Evolutionary conservation across 140 eudicot genomes (phyloP).

Genomic region (Anethum foeniculum): DNA sequence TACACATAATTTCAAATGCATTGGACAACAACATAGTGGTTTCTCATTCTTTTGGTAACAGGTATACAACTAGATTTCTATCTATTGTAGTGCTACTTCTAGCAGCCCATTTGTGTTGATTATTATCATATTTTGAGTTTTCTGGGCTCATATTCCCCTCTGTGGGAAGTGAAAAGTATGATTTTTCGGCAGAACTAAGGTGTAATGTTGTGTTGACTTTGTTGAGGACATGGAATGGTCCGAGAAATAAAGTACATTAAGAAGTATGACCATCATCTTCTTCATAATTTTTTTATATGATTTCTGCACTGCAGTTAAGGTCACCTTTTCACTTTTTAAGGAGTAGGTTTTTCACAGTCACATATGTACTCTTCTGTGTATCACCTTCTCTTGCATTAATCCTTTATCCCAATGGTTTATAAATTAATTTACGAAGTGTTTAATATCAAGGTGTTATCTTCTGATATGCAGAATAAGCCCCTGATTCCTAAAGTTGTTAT

Average conservation of each 20-base stretch:
- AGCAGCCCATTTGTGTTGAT: not conserved
- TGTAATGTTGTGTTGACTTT: not conserved
- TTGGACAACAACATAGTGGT: not conserved
- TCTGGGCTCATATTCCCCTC: not conserved
- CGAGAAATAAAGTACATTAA: not conserved
- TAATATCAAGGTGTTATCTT: conserved; percentile 5
- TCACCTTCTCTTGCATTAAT: not conserved
- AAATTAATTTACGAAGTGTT: not conserved
- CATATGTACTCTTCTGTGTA: not conserved
- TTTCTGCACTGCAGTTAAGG: not conserved
- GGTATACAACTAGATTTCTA: not conserved
- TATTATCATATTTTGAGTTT: not conserved
- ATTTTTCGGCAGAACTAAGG: not conserved
- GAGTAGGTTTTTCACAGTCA: not conserved
- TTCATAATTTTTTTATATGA: not conserved
- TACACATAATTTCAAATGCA: not conserved
- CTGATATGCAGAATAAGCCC: conserved; percentile 81
- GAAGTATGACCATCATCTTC: not conserved
- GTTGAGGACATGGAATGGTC: not conserved
- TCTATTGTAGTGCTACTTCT: not conserved
- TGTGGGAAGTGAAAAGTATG: not conserved
- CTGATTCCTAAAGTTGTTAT: conserved; percentile 85
- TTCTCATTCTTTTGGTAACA: not conserved
- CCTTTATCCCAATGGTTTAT: not conserved
- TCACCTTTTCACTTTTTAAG: not conserved